phyloP scores from a whole-genome alignment of 305 asterid species.

The Solanum chacoense region DNA sequence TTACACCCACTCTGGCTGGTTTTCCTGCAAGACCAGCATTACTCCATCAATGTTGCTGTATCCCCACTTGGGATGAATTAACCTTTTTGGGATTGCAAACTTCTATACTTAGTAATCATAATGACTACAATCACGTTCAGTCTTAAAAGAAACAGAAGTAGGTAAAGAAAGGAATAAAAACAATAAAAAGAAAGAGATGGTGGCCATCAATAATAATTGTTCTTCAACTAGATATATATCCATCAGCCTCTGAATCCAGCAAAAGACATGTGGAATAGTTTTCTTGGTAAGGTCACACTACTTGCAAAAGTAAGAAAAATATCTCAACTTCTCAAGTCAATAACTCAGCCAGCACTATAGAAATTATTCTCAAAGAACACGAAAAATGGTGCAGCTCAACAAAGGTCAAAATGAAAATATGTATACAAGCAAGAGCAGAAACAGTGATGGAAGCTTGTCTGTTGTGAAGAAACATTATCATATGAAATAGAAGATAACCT shows the following conservation, averaged over 20 bases:
- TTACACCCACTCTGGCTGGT: background rate
- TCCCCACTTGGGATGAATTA: background rate
- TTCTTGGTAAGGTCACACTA: background rate
- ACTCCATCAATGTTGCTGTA: background rate
- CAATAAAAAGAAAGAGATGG: background rate
- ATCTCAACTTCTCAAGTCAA: background rate
- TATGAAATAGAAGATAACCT: conserved; percentile 34
- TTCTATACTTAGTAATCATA: background rate
- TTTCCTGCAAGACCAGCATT: background rate
- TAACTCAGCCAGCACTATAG: background rate
- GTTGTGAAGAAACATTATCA: background rate
- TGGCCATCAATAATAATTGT: background rate
- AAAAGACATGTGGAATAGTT: background rate
- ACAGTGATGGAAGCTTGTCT: background rate
- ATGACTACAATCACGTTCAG: background rate
- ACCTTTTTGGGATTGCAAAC: background rate
- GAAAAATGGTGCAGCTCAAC: background rate
- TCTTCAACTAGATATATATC: background rate
- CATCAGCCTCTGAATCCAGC: background rate
- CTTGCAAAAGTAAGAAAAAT: background rate
- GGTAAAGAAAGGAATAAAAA: background rate
- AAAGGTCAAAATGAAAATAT: background rate
- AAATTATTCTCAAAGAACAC: background rate
- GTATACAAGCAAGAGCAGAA: background rate
- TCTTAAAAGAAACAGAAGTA: background rate